Percentiles rank a stretch among this genome's conserved stretches.
phyloP scores from a whole-genome alignment of 2,329 filamentous ascomycete genomes.

The Diaporthe sp. region DNA sequence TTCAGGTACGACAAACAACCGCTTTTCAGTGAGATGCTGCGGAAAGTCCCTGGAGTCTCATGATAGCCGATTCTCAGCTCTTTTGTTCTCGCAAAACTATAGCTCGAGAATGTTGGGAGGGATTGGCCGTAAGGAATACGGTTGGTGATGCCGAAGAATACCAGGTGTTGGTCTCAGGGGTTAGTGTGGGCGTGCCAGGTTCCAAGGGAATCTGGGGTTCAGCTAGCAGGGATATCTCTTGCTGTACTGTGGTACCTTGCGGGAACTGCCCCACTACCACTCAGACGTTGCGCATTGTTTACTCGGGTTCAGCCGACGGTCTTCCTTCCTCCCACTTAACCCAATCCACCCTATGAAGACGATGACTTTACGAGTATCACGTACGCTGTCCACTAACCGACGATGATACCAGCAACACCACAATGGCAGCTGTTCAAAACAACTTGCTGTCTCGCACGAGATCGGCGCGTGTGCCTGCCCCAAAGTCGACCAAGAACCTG shows the following conservation, averaged over 20 bases:
- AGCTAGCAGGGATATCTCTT: not conserved
- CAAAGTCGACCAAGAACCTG: constrained; percentile 18
- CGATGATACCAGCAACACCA: not conserved
- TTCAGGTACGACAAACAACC: no score
- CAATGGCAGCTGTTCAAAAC: constrained; percentile 28
- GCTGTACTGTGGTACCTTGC: not conserved
- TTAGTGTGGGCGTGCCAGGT: not conserved
- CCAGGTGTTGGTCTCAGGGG: not conserved
- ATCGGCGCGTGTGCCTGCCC: constrained; percentile 26
- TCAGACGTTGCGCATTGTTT: not conserved
- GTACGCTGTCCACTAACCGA: not conserved
- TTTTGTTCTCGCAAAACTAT: not conserved
- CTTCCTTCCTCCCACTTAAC: not conserved
- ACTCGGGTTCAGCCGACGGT: not conserved
- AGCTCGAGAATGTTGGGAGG: no score
- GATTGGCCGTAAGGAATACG: no score
- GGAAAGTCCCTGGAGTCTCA: no score
- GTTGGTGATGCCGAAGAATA: not conserved
- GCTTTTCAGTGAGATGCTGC: no score
- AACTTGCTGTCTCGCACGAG: constrained; percentile 27
- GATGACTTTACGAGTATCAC: not conserved
- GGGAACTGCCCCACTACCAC: not conserved
- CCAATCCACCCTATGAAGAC: not conserved
- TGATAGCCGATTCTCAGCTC: no score
- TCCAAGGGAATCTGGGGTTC: not conserved